phyloP scores from a whole-genome alignment of 352 stramenopile species.

The Pythium volutum region DNA sequence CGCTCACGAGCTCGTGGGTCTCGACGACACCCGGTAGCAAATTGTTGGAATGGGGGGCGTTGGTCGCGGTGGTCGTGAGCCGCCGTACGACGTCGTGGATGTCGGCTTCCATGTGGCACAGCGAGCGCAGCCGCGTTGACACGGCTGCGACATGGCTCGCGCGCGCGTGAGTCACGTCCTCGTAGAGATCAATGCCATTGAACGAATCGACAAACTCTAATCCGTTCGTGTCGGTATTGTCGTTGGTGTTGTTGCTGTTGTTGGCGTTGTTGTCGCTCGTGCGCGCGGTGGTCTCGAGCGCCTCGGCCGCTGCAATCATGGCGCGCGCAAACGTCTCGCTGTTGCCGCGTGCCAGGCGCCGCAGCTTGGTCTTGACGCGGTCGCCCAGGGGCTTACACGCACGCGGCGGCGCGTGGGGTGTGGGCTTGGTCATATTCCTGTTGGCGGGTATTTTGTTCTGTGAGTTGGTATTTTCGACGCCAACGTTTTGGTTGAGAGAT shows the following conservation, averaged over 20 bases:
- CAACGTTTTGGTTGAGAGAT: too few relatives aligned
- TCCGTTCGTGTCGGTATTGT: neutral
- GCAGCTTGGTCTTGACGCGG: conserved; percentile 8
- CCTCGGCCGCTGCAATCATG: conserved; percentile 2
- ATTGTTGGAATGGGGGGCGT: too few relatives aligned
- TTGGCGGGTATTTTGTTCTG: neutral
- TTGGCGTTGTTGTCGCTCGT: neutral
- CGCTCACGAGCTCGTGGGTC: conserved; percentile 10
- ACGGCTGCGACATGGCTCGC: neutral
- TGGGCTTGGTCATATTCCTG: neutral
- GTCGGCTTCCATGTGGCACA: conserved; percentile 23
- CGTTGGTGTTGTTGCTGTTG: neutral
- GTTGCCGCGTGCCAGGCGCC: conserved; percentile 11
- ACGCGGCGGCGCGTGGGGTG: neutral
- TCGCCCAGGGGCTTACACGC: conserved; percentile 7
- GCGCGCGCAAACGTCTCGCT: conserved; percentile 25
- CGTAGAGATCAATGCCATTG: conserved; percentile 25
- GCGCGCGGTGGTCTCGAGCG: conserved; percentile 7
- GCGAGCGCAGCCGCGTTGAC: conserved; percentile 17
- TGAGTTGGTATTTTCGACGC: neutral
- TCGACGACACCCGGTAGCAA: conserved; percentile 17
- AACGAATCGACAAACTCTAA: conserved; percentile 23
- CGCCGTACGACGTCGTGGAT: conserved; percentile 14
- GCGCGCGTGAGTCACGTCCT: conserved; percentile 1
- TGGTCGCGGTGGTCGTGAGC: conserved; percentile 7